These are phyloP conservation scores for Termitomyces eurrhizus DNA, from an alignment of 768 basidiomycete genomes.

Conservation along the genomic window DNA sequence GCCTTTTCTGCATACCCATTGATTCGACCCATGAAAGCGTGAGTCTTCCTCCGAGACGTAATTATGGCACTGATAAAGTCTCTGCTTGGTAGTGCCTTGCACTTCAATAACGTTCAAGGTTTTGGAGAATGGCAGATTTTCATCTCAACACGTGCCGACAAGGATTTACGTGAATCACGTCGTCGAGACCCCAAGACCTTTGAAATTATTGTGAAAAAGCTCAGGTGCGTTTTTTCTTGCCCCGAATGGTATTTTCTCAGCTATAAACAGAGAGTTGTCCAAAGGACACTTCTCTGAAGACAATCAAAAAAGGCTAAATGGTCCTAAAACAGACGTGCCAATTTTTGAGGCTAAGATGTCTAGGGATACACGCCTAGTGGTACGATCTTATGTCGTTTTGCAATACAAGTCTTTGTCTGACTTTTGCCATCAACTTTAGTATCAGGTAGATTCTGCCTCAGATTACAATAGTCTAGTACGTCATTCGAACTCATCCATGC, in stretches of 20 bases:
- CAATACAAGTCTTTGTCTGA: neutral
- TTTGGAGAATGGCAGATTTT: slow-evolving; percentile 66
- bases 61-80: neutral
- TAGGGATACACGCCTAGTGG: slow-evolving; percentile 12
- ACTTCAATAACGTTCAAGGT: slow-evolving; percentile 54
- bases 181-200: slow-evolving; percentile 44
- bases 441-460: slow-evolving; percentile 15
- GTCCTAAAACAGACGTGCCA: slow-evolving; percentile 11
- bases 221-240: slow-evolving; percentile 41
- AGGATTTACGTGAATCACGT: slow-evolving; percentile 43
- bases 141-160: slow-evolving; percentile 47
- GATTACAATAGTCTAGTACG: slow-evolving; percentile 11
- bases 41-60: slow-evolving; percentile 9
- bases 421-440: slow-evolving; percentile 1
- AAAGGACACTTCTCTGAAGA: slow-evolving; percentile 19
- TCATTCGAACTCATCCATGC: neutral
- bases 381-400: neutral
- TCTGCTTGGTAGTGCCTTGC: slow-evolving; percentile 34
- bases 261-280: slow-evolving; percentile 55
- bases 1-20: slow-evolving; percentile 33
- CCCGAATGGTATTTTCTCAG: neutral
- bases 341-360: slow-evolving; percentile 18
- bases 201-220: slow-evolving; percentile 60
- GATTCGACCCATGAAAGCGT: slow-evolving; percentile 56
- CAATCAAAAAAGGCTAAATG: slow-evolving; percentile 14